These are phyloP conservation scores for Aspergillus kassunensis DNA, from an alignment of 495 filamentous ascomycete genomes.

Conservation along the genomic window DNA sequence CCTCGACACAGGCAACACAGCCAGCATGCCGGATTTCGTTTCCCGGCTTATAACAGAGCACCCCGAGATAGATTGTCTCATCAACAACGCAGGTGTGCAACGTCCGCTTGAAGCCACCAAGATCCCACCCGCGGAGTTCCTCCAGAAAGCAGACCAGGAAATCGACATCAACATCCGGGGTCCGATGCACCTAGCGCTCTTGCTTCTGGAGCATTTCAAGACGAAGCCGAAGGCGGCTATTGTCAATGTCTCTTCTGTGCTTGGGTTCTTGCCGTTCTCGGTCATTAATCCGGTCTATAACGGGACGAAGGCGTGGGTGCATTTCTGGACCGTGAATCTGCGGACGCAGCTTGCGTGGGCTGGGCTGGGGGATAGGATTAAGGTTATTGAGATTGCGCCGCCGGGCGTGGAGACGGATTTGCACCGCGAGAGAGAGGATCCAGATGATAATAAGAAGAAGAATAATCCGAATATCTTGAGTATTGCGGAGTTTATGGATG, in stretches of 20 bases:
- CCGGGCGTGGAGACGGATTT: conserved; percentile 46
- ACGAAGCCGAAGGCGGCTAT: conserved; percentile 26
- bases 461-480: conserved; percentile 37
- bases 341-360: conserved; percentile 34
- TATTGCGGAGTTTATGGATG: conserved; percentile 45
- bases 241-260: conserved; percentile 44
- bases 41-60: conserved; percentile 29
- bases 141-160: conserved; percentile 44
- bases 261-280: conserved; percentile 39
- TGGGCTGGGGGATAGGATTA: conserved; percentile 24
- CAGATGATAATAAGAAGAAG: conserved; percentile 49
- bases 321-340: conserved; percentile 46
- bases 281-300: conserved; percentile 48
- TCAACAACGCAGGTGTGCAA: conserved; percentile 38
- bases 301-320: conserved; percentile 47
- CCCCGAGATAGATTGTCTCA: conserved; percentile 44
- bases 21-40: conserved; percentile 35
- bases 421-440: conserved; percentile 46
- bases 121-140: conserved; percentile 8
- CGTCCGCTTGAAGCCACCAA: conserved; percentile 20
- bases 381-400: conserved; percentile 45
- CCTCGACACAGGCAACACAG: conserved; percentile 39
- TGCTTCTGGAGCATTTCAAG: conserved; percentile 40
- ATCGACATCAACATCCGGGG: conserved; percentile 48
- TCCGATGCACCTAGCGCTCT: conserved; percentile 44